phyloP scores from a whole-genome alignment of 768 basidiomycete species.

The Lactarius sanguifluus region DNA sequence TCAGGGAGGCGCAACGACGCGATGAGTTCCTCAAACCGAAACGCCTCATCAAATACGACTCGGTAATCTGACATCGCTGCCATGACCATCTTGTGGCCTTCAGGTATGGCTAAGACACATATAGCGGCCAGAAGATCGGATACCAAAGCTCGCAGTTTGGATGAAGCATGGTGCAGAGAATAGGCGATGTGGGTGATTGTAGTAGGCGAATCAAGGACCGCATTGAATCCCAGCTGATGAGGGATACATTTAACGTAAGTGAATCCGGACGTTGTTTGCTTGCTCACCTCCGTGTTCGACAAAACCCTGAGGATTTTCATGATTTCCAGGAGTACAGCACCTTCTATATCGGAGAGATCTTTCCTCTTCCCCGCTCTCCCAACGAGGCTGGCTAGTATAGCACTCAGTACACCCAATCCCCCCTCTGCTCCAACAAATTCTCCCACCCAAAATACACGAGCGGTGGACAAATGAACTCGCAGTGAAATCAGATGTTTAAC shows the following conservation, averaged over 20 bases:
- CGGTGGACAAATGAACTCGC: constrained; percentile 84
- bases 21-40: constrained; percentile 79
- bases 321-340: constrained; percentile 65
- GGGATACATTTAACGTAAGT: constrained; percentile 24
- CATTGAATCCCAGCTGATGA: constrained; percentile 65
- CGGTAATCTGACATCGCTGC: constrained; percentile 80
- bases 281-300: constrained; percentile 78
- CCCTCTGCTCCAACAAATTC: constrained; percentile 66
- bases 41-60: constrained; percentile 64
- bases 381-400: constrained; percentile 58
- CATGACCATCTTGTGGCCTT: constrained; percentile 74
- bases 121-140: constrained; percentile 84
- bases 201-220: constrained; percentile 60
- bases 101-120: constrained; percentile 66
- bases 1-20: constrained; percentile 58
- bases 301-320: constrained; percentile 80
- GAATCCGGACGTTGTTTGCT: background rate
- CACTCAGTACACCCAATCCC: constrained; percentile 65
- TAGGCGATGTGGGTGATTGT: constrained; percentile 74
- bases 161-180: constrained; percentile 61
- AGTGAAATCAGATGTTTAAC: constrained; percentile 78
- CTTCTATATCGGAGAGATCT: constrained; percentile 62
- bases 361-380: constrained; percentile 66
- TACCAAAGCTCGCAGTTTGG: constrained; percentile 65
- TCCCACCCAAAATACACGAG: constrained; percentile 72